phyloP scores from a whole-genome alignment of 2,329 filamentous ascomycete genomes.

The Colletotrichum lini region DNA sequence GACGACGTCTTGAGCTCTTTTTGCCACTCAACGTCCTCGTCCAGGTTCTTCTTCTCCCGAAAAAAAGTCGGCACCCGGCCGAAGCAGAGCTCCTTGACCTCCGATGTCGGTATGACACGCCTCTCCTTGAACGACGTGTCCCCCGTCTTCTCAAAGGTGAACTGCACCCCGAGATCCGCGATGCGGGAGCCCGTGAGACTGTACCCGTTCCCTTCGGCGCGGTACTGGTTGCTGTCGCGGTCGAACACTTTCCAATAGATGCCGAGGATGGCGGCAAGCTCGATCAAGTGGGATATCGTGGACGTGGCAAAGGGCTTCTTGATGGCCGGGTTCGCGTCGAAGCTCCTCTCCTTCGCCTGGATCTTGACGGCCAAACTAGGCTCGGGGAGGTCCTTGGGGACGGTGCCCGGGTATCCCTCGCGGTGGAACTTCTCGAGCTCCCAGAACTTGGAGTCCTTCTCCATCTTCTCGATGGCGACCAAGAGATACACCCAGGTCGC shows the following conservation, averaged over 20 bases:
- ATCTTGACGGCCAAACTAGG: slow-evolving; percentile 30
- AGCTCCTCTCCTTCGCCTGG: slow-evolving; percentile 15
- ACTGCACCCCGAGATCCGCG: slow-evolving; percentile 55
- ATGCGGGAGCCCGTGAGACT: slow-evolving; percentile 50
- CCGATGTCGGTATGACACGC: slow-evolving; percentile 54
- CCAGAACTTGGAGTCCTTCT: slow-evolving; percentile 19
- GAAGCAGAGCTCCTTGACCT: slow-evolving; percentile 58
- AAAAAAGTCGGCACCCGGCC: slow-evolving; percentile 58
- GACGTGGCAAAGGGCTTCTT: slow-evolving; percentile 53
- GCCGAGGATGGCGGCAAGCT: slow-evolving; percentile 54
- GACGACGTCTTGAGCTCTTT: slow-evolving; percentile 17
- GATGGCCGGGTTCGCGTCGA: slow-evolving; percentile 17
- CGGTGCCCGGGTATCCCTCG: neutral
- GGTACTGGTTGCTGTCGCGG: slow-evolving; percentile 52
- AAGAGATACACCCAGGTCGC: slow-evolving; percentile 27
- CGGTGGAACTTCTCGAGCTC: neutral
- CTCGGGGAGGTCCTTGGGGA: neutral
- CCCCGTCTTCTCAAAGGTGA: slow-evolving; percentile 56
- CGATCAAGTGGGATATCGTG: slow-evolving; percentile 53
- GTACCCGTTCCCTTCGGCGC: slow-evolving; percentile 55
- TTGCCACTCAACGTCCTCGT: slow-evolving; percentile 30
- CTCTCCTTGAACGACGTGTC: slow-evolving; percentile 51
- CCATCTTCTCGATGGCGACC: slow-evolving; percentile 27
- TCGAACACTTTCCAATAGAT: slow-evolving; percentile 60
- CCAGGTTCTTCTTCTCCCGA: neutral